Evolutionary conservation across 192 early-diverging fungal species (phyloP).

Genomic region (Oehlia diaphana): DNA sequence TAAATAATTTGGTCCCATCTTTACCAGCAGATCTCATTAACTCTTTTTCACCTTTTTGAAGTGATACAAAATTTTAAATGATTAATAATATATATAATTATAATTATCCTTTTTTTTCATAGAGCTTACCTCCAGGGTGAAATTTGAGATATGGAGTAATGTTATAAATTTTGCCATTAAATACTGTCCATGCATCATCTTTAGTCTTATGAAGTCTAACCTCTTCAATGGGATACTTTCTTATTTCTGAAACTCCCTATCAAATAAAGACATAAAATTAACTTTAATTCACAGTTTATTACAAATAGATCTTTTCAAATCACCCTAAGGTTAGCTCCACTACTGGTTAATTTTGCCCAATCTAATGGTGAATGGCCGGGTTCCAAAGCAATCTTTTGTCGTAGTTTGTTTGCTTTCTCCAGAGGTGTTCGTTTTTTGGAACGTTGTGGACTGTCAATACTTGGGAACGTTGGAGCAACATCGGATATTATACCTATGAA

Average conservation of each 20-base stretch:
- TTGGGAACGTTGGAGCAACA: not conserved
- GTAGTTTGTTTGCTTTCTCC: conserved; percentile 31
- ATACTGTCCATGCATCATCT: conserved; percentile 87
- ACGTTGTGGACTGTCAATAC: conserved; percentile 14
- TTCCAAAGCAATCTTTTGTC: conserved; percentile 79
- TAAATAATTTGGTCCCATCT: conserved; percentile 89
- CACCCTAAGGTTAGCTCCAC: conserved; percentile 71
- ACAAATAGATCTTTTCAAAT: not conserved
- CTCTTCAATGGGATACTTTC: conserved; percentile 70
- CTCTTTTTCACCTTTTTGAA: conserved; percentile 51
- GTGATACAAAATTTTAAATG: conserved; percentile 34
- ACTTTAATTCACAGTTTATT: not conserved
- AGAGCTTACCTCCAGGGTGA: conserved; percentile 79
- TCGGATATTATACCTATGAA: not conserved
- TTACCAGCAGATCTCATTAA: conserved; percentile 85
- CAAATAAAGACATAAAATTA: not conserved
- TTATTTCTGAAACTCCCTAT: conserved; percentile 57
- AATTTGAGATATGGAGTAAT: conserved; percentile 86
- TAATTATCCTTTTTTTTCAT: not conserved
- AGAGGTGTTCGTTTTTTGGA: conserved; percentile 15
- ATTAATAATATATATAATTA: conserved; percentile 35
- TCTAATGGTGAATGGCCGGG: conserved; percentile 90
- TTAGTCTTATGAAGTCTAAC: conserved; percentile 72
- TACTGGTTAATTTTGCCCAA: conserved; percentile 84
- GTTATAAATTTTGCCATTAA: conserved; percentile 91